phyloP scores from a whole-genome alignment of 352 stramenopile species.

The Globisporangium iwayamae region DNA sequence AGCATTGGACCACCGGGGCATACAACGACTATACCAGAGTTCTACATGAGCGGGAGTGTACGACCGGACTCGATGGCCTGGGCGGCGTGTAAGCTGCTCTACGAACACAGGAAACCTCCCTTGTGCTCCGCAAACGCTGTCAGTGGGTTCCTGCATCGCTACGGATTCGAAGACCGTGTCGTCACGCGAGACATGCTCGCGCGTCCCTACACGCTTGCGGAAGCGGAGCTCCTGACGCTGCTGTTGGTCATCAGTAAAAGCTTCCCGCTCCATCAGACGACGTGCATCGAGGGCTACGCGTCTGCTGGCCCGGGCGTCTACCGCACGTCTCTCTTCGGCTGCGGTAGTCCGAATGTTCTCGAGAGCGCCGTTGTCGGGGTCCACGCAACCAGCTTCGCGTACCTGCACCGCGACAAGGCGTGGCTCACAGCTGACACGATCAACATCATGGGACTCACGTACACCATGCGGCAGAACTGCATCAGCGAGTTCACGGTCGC shows the following conservation, averaged over 20 bases:
- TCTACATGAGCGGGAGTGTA: constrained; percentile 30
- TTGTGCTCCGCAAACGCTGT: constrained; percentile 45
- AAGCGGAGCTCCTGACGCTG: constrained; percentile 30
- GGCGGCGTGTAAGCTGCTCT: constrained; percentile 43
- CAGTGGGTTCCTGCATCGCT: constrained; percentile 32
- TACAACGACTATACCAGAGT: neutral
- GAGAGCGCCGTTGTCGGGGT: constrained; percentile 33
- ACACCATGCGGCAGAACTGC: constrained; percentile 43
- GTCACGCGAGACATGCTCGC: constrained; percentile 29
- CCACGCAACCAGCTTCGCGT: constrained; percentile 28
- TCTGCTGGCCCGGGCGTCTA: constrained; percentile 14
- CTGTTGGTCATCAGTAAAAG: constrained; percentile 43
- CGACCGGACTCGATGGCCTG: constrained; percentile 47
- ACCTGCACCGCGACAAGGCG: constrained; percentile 33
- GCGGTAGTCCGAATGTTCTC: constrained; percentile 28
- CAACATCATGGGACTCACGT: constrained; percentile 35
- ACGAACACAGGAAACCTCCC: constrained; percentile 26
- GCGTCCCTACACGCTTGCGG: constrained; percentile 26
- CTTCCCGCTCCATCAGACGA: constrained; percentile 25
- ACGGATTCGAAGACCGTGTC: constrained; percentile 23
- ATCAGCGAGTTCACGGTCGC: constrained; percentile 22
- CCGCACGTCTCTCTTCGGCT: constrained; percentile 32
- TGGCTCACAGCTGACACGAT: constrained; percentile 43
- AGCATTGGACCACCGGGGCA: neutral
- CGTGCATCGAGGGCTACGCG: constrained; percentile 41